Conservation (phyloP, 768 basidiomycete species). For the Kwoniella pini region DNA sequence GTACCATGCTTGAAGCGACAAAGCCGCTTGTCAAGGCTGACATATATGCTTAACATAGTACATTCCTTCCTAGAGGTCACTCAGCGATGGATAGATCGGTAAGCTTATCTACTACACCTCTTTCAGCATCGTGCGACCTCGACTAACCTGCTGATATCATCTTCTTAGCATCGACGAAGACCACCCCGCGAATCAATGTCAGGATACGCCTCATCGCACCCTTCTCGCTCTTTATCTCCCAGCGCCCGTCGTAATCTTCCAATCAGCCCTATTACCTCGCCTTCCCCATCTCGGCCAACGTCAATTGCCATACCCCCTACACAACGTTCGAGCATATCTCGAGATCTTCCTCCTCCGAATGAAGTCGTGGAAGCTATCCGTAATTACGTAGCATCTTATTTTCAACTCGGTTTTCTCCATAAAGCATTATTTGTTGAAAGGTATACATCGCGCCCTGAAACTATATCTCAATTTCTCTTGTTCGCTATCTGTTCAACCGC, state of each 20-base stretch:
- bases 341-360: slow-evolving; percentile 9
- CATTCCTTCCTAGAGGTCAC: slow-evolving; percentile 16
- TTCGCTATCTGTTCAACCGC: slow-evolving; percentile 30
- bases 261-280: neutral
- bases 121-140: neutral
- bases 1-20: too few relatives aligned
- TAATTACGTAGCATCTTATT: slow-evolving; percentile 20
- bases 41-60: neutral
- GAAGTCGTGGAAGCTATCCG: slow-evolving; percentile 21
- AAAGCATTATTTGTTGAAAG: slow-evolving; percentile 29
- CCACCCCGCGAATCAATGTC: neutral
- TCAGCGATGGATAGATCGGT: slow-evolving; percentile 16
- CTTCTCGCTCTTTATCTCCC: slow-evolving; percentile 1
- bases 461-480: slow-evolving; percentile 15
- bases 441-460: slow-evolving; percentile 10
- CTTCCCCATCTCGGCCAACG: slow-evolving; percentile 3
- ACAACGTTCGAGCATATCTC: neutral
- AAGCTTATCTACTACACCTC: too few relatives aligned
- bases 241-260: neutral
- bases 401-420: slow-evolving; percentile 27
- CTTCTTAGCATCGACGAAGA: neutral
- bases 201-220: slow-evolving; percentile 6
- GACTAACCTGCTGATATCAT: neutral
- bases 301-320: neutral
- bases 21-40: too few relatives aligned